Conservation (phyloP, 1,284 basidiomycete genomes). For the Earliella scabrosa region DNA sequence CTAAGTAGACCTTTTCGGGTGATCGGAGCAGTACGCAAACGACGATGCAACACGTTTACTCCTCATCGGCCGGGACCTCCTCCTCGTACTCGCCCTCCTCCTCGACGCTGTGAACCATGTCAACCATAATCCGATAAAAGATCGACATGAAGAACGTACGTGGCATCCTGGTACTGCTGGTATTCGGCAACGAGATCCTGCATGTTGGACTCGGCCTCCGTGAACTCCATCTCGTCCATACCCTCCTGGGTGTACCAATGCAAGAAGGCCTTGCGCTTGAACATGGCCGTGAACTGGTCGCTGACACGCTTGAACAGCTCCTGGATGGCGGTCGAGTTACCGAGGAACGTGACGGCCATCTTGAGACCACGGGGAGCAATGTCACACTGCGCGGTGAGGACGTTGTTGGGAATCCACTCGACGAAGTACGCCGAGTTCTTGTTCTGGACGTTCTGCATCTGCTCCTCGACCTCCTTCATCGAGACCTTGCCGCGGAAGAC, state of each 20-base stretch:
- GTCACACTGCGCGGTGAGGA: slow-evolving; percentile 95
- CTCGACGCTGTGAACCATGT: slow-evolving; percentile 56
- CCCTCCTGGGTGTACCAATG: slow-evolving; percentile 99
- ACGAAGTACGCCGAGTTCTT: slow-evolving; percentile 99
- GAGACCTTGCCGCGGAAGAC: slow-evolving; percentile 99
- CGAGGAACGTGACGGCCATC: slow-evolving; percentile 97
- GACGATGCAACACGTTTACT: slow-evolving; percentile 38
- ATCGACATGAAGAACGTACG: slow-evolving; percentile 51
- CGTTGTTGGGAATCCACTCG: slow-evolving; percentile 99
- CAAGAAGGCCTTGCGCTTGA: slow-evolving; percentile 98
- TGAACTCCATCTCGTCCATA: slow-evolving; percentile 99
- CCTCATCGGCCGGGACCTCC: slow-evolving; percentile 62
- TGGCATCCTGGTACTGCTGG: slow-evolving; percentile 97
- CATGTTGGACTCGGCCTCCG: slow-evolving; percentile 97
- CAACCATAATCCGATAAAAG: neutral
- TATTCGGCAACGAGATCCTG: slow-evolving; percentile 94
- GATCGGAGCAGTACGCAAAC: slow-evolving; percentile 19
- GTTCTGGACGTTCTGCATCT: slow-evolving; percentile 97
- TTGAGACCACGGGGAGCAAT: slow-evolving; percentile 92
- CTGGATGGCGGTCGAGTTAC: slow-evolving; percentile 97
- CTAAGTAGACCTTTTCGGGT: slow-evolving; percentile 35
- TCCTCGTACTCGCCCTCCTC: slow-evolving; percentile 87
- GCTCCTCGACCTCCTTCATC: slow-evolving; percentile 99
- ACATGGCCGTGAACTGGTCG: slow-evolving; percentile 99
- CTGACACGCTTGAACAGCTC: slow-evolving; percentile 98